A percentile compares a stretch with the other conserved stretches of the same genome.
These are phyloP conservation scores for Eucalyptus rudis DNA, from an alignment of 345 rosid genomes.

Conservation along the genomic window DNA sequence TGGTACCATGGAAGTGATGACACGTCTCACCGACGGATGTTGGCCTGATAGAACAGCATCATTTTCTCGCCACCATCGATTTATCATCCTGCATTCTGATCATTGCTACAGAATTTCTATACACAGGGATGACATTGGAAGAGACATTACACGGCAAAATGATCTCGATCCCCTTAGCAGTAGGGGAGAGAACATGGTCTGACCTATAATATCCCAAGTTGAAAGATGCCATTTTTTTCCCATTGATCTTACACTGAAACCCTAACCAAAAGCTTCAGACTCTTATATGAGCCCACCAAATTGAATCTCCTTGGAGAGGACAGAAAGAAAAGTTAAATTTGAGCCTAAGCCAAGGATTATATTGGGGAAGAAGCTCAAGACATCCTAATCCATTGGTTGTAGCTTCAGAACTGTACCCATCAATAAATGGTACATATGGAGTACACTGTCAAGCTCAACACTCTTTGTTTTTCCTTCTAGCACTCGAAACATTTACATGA, in stretches of 20 bases:
- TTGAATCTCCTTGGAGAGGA: neutral
- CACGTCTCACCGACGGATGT: neutral
- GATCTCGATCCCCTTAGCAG: neutral
- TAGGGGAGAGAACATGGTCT: neutral
- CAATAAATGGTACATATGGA: conserved; percentile 10
- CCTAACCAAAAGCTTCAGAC: neutral
- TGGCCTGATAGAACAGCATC: neutral
- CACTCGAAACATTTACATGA: conserved; percentile 31
- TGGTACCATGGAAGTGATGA: neutral
- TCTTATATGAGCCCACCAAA: neutral
- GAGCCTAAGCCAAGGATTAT: neutral
- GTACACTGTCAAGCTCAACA: conserved; percentile 1
- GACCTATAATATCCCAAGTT: neutral
- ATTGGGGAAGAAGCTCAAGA: neutral
- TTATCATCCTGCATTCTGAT: neutral
- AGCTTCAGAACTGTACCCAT: neutral
- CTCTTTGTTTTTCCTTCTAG: conserved; percentile 4
- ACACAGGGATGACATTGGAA: neutral
- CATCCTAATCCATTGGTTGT: neutral
- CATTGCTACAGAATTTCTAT: neutral
- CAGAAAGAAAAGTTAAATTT: neutral
- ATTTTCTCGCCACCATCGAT: neutral
- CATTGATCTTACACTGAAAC: neutral
- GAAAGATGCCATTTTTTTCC: neutral
- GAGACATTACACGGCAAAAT: neutral